These are phyloP conservation scores for Linnemannia elongata DNA, from an alignment of 192 early-diverging fungal species.

Conservation along the genomic window DNA sequence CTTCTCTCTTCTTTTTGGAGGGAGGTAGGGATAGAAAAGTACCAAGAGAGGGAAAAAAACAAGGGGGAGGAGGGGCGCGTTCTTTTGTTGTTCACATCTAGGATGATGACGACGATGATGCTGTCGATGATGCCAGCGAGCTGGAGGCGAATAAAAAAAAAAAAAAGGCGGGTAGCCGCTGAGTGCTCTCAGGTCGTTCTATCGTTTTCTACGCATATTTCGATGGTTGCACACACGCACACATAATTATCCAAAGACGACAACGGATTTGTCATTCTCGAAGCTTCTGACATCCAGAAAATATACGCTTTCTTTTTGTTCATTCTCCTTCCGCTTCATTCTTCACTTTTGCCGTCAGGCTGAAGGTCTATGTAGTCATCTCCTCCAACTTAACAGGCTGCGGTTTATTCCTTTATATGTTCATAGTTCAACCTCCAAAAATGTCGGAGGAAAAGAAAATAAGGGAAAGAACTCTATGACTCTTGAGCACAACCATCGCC, in stretches of 20 bases:
- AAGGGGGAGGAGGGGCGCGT: not conserved
- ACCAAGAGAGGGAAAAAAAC: not conserved
- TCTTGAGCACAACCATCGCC: not conserved
- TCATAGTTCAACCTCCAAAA: not conserved
- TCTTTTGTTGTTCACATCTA: not conserved
- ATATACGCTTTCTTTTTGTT: not conserved
- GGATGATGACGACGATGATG: not conserved
- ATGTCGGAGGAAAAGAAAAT: not conserved
- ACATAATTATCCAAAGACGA: not conserved
- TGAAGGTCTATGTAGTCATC: not conserved
- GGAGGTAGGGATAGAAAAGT: not conserved
- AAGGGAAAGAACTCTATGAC: not conserved
- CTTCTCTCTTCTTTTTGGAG: not conserved
- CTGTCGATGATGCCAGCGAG: not conserved
- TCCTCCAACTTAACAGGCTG: not conserved
- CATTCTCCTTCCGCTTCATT: not conserved
- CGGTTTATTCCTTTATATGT: not conserved
- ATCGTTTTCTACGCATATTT: not conserved
- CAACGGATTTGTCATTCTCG: conserved; percentile 7
- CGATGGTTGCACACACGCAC: not conserved
- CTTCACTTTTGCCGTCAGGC: not conserved
- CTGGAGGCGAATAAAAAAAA: no score
- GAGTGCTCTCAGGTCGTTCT: not conserved
- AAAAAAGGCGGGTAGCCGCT: not conserved
- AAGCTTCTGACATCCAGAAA: not conserved